Percentiles rank a stretch among this genome's conserved stretches.
Evolutionary conservation across 495 filamentous ascomycete genomes (phyloP).

Genomic region (Durotheca rogersii): DNA sequence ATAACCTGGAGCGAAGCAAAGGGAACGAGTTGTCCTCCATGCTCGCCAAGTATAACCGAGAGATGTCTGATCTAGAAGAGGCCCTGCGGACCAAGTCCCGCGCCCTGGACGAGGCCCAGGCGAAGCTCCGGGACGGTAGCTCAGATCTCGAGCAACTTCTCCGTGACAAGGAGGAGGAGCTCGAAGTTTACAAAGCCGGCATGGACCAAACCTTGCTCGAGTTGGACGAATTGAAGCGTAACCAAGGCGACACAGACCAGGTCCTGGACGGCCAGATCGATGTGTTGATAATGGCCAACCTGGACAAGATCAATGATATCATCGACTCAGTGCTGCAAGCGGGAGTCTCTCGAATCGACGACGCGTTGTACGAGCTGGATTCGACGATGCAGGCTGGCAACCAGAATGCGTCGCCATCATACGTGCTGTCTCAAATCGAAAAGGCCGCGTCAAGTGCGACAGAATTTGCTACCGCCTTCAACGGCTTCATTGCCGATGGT

Average conservation of each 20-base stretch:
- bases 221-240: slow-evolving; percentile 74
- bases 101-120: slow-evolving; percentile 78
- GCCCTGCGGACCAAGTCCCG: slow-evolving; percentile 85
- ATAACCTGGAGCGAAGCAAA: slow-evolving; percentile 89
- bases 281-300: slow-evolving; percentile 75
- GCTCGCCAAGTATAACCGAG: slow-evolving; percentile 92
- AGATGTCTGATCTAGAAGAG: slow-evolving; percentile 95
- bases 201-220: slow-evolving; percentile 94
- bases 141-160: slow-evolving; percentile 82
- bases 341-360: slow-evolving; percentile 91
- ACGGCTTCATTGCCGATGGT: slow-evolving; percentile 95
- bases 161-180: slow-evolving; percentile 92
- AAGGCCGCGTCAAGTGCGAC: slow-evolving; percentile 93
- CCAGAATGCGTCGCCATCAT: slow-evolving; percentile 94
- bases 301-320: slow-evolving; percentile 93
- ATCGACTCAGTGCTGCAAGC: slow-evolving; percentile 95
- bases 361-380: slow-evolving; percentile 94
- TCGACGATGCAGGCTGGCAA: slow-evolving; percentile 98
- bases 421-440: slow-evolving; percentile 93
- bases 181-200: slow-evolving; percentile 93
- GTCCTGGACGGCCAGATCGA: slow-evolving; percentile 90
- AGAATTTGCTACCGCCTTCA: slow-evolving; percentile 96
- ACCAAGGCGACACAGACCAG: slow-evolving; percentile 72
- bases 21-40: slow-evolving; percentile 91
- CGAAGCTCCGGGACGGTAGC: slow-evolving; percentile 73